Evolutionary conservation across 257 asterid species (phyloP), one percentile per base, ranked within the genome.

Genomic region (Solanum appendiculatum): DNA sequence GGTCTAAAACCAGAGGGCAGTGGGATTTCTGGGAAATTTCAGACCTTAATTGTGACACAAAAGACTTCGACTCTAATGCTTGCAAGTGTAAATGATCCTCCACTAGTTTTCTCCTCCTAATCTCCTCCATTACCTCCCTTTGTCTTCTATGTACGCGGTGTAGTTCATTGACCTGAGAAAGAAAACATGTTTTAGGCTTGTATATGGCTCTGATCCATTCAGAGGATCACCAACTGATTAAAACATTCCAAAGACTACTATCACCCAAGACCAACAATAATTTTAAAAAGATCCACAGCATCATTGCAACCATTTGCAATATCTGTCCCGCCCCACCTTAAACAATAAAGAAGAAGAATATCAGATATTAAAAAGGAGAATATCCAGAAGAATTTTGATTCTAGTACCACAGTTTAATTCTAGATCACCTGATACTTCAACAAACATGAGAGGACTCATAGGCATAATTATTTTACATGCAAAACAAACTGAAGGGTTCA

Each of bases 141-240:
- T 94, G 98, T 86, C 93, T 93, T 88, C 88, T 66, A 83, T 93
- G 91, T 82, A 95, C 42, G 74, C 94, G 95, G 87, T 95, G 98
- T 31, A 95, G 92, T 88, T 95, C 98, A 89, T 89, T 92, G 86
- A 94, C 95, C 98, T 95, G 91, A 86, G 89, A 89, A 77, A 73
- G 68, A 37, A 42, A 78, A 86, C 34, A 70, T 14, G 56, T 46
- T 48, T 81, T 81, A 31, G 68, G 48, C 44, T 31, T 48, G 39
- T 29, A 31, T 31, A 58, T n/a, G 18, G 25, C 31, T 29, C 85
- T 81, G 68, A 80, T 80, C 85, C 66, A 18, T 80, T 46, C 29
- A 46, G 66, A 44, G 66, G 46, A 46, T 78, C 66, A 29, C 29
- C 66, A 31, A 15, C 40, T 5, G 66, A 81, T 48, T 48, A 81